A percentile compares a stretch with the other conserved stretches of the same genome.
Conservation (phyloP, 2,329 filamentous ascomycete species). For the Diaporthe australafricana region DNA sequence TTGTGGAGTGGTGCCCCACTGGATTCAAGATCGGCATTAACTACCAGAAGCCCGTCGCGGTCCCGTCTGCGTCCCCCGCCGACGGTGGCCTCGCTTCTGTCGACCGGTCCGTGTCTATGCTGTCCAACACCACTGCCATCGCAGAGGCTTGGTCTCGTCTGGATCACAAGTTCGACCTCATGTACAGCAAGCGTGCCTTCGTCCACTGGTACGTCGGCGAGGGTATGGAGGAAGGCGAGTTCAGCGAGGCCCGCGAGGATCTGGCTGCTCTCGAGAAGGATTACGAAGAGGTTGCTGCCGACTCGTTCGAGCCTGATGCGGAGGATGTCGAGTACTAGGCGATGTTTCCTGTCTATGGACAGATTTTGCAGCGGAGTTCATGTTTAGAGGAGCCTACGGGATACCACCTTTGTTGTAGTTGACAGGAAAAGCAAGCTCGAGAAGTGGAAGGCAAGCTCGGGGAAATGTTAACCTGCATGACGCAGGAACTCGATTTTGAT, state of each 20-base stretch:
- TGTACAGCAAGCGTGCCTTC: slow-evolving; percentile 83
- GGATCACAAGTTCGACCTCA: slow-evolving; percentile 81
- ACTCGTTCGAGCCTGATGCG: slow-evolving; percentile 75
- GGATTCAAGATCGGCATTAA: slow-evolving; percentile 83
- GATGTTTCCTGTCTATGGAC: neutral
- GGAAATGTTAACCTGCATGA: slow-evolving; percentile 23
- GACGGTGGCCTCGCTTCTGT: slow-evolving; percentile 72
- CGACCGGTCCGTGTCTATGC: slow-evolving; percentile 75
- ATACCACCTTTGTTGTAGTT: slow-evolving; percentile 35
- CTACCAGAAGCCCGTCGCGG: slow-evolving; percentile 75
- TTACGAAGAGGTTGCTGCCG: slow-evolving; percentile 85
- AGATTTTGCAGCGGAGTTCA: slow-evolving; percentile 28
- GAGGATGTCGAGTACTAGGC: slow-evolving; percentile 82
- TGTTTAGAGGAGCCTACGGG: slow-evolving; percentile 28
- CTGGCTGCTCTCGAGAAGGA: slow-evolving; percentile 87
- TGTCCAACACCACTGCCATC: slow-evolving; percentile 81
- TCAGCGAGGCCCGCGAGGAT: slow-evolving; percentile 88
- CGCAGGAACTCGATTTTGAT: slow-evolving; percentile 9
- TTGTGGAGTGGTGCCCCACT: slow-evolving; percentile 81
- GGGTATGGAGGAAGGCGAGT: slow-evolving; percentile 93
- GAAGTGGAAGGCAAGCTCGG: slow-evolving; percentile 13
- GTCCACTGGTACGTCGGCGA: slow-evolving; percentile 87
- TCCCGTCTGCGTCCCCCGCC: slow-evolving; percentile 61
- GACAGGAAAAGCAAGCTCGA: slow-evolving; percentile 12
- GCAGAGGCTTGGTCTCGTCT: slow-evolving; percentile 79